Evolutionary conservation across 371 early-diverging fungal species (phyloP).

Genomic region (Mucor plumbeus): DNA sequence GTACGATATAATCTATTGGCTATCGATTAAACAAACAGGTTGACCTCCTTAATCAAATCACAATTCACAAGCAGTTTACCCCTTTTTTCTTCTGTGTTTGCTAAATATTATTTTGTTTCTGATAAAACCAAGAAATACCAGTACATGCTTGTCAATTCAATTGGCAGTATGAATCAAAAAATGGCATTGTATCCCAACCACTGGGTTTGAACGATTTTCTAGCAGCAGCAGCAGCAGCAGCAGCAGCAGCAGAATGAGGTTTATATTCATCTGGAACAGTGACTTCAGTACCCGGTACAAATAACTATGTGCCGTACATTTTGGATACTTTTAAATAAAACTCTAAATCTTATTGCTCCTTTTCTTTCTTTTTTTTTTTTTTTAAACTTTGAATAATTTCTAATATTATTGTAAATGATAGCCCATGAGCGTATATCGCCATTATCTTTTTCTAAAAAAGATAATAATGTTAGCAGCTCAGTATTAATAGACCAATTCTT

Average conservation of each 20-base stretch:
- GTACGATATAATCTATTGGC: neutral
- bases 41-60: too few relatives aligned
- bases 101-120: too few relatives aligned
- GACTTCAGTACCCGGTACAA: too few relatives aligned
- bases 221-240: neutral
- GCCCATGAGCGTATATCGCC: conserved; percentile 18
- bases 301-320: too few relatives aligned
- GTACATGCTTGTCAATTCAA: too few relatives aligned
- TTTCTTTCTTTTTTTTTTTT: neutral
- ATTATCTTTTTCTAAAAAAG: conserved; percentile 26
- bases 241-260: neutral
- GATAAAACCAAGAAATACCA: too few relatives aligned
- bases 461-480: conserved; percentile 14
- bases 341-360: neutral
- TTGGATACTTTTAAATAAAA: too few relatives aligned
- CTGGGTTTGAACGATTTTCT: neutral
- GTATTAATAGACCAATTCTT: conserved; percentile 28
- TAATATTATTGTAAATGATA: conserved; percentile 13
- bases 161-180: too few relatives aligned
- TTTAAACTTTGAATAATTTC: neutral
- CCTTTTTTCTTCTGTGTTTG: too few relatives aligned
- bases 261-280: too few relatives aligned
- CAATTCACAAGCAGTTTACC: too few relatives aligned
- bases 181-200: neutral
- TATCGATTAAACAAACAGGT: too few relatives aligned